Evolutionary conservation across 768 basidiomycete genomes (phyloP), one percentile per base, ranked within the genome.

Genomic region (Suillus brevipes): DNA sequence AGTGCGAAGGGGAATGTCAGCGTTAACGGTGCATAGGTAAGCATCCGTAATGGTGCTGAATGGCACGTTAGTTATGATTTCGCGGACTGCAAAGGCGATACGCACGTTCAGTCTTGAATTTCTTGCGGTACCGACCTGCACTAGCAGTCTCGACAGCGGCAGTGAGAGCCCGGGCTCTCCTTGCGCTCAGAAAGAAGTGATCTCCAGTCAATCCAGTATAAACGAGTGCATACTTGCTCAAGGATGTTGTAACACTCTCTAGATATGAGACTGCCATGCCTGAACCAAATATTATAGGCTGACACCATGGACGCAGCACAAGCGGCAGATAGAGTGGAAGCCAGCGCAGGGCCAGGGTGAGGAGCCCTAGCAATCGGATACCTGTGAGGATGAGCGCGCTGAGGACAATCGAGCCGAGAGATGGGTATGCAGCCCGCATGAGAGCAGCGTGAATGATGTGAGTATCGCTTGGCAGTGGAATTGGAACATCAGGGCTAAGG

Each of bases 1-100:
- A 96, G 79, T 16, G 93, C 89, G 67, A 93, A 91, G 6, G 94
- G 91, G 67, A 95, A 84, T 1, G 92, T 91, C 65, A 95, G 79
- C 1, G 89, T 91, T 59, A 93, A 79, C 20, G 94, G 90, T 14
- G 91, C 85, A 36, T 85, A 76, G 16, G 80, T 91, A 67, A 96
- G 82, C 67, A 95, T 78, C 0, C 90, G 85, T 68, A 94, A 82
- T 73, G 87, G 84, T 31, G 85, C 85, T 89, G 49, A 37, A 34
- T 52, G 12, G 40, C 16, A 61, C 60, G 2, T 14, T 53, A 58
- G 66, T 59, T 49, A 20, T 25, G 55, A 28, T 23, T 52, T 5
- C 60, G 6, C 23, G 40, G 34, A 65, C 12, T 14, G 42, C 36
- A 25, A 34, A 61, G 12, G 55, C 60, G 38, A 47, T 14, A 74